A percentile compares a stretch with the other conserved stretches of the same genome.
Evolutionary conservation across 1,139 yeast species (phyloP).

Genomic region (Sugiyamaella xylanicola): DNA sequence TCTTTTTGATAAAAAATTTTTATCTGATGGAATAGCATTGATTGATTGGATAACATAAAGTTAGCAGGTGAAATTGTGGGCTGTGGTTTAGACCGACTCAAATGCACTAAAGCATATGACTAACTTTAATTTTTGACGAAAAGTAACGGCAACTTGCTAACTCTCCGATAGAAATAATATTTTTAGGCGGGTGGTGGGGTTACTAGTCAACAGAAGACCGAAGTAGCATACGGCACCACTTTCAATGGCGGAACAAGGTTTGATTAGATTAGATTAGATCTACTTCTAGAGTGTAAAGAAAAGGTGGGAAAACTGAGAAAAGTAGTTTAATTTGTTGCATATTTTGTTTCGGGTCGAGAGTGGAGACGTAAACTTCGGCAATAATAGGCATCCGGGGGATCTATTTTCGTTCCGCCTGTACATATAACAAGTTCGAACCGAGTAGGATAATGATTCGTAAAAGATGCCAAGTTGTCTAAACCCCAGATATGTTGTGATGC

Average conservation of each 20-base stretch:
- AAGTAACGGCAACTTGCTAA: neutral
- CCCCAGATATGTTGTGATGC: too few relatives aligned
- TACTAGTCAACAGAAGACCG: neutral
- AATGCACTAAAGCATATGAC: neutral
- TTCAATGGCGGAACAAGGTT: too few relatives aligned
- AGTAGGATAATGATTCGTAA: too few relatives aligned
- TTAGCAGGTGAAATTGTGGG: neutral
- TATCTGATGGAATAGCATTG: slow-evolving; percentile 1
- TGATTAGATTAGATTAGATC: neutral
- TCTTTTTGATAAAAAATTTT: slow-evolving; percentile 14
- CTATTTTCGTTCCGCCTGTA: too few relatives aligned
- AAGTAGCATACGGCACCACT: neutral
- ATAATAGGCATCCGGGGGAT: too few relatives aligned
- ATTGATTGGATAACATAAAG: neutral
- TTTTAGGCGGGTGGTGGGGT: neutral
- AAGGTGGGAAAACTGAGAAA: too few relatives aligned
- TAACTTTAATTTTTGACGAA: neutral
- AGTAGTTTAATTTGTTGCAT: neutral
- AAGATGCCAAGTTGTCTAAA: too few relatives aligned
- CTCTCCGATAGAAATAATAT: neutral
- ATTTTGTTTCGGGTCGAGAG: neutral
- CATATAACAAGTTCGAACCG: too few relatives aligned
- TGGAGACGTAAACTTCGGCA: too few relatives aligned
- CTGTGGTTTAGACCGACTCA: neutral
- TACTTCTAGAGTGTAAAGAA: neutral